Conservation (phyloP, 1,284 basidiomycete genomes). For the Ceratobasidium sp. region DNA sequence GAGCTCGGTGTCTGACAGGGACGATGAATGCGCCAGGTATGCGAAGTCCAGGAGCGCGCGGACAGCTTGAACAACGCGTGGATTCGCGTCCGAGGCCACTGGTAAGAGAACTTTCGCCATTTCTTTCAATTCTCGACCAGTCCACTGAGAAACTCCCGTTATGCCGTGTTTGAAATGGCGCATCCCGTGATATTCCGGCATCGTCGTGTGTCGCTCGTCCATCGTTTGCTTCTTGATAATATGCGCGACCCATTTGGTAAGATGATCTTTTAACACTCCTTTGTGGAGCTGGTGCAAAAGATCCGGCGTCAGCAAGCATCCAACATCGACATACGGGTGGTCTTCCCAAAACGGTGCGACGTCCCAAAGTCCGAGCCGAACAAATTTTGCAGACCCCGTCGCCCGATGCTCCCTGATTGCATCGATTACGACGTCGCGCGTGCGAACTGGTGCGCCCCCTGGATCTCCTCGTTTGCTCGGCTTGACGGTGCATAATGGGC, state of each 20-base stretch:
- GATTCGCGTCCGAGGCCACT: conserved; percentile 49
- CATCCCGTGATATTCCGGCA: conserved; percentile 13
- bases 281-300: conserved; percentile 56
- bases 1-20: conserved; percentile 55
- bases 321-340: conserved; percentile 84
- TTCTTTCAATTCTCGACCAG: conserved; percentile 55
- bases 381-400: neutral
- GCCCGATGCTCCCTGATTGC: neutral
- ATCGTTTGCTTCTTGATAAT: conserved; percentile 27
- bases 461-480: conserved; percentile 1
- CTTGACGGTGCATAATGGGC: conserved; percentile 18
- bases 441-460: neutral
- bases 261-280: conserved; percentile 50
- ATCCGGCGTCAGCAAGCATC: conserved; percentile 66
- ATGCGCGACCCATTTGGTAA: conserved; percentile 48
- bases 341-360: conserved; percentile 60
- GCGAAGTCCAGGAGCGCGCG: conserved; percentile 58
- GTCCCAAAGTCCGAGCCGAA: no score
- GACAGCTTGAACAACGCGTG: conserved; percentile 46
- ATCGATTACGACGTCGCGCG: neutral
- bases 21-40: conserved; percentile 46
- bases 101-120: conserved; percentile 57
- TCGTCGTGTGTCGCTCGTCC: conserved; percentile 33
- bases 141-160: conserved; percentile 54
- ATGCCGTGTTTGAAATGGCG: neutral